Evolutionary conservation across 2,329 filamentous ascomycete species (phyloP), one percentile per base, ranked within the genome.

Genomic region (Coniochaeta sp.): DNA sequence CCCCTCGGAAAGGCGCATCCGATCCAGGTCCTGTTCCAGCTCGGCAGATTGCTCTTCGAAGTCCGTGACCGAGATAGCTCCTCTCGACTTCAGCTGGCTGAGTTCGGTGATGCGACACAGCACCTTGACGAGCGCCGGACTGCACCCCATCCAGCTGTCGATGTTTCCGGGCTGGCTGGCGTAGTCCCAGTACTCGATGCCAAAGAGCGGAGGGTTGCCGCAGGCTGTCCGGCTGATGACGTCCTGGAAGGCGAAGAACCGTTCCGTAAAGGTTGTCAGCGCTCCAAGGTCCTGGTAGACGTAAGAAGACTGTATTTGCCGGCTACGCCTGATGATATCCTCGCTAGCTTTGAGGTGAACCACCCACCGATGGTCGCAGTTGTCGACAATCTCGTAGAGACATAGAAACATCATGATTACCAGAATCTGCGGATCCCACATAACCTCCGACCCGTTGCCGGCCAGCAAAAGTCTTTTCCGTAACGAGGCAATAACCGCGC

Each of bases 171-270:
- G 54, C 10, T 56, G 28, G 32, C 19, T 24, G 42, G 77, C 74
- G 0, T 70, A 69, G 26, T 72, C 69, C 79, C 79, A 81, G 60
- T 79, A 80, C 57, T 80, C 77, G 32, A 69, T 71, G 1, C 77
- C 78, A 54, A 81, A 81, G 0, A 78, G 67, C 0, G 77, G 74
- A 9, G 75, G 73, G 12, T 79, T 75, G 2, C 77, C 78, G 58
- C 78, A 81, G 0, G 79, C 79, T 0, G 79, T 81, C 36, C 78
- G 73, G 30, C 79, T 78, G 62, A 81, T 80, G 17, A 79, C 76
- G 61, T 81, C 79, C 61, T 81, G 79, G 16, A 79, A 81, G 3
- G 79, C 79, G 59, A 81, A 81, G 62, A 80, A 81, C 1, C 74
- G 71, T 62, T 81, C 78, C 0, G 76, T 74, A 6, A 73, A 69